phyloP scores from a whole-genome alignment of 116 monocot genomes.

The Cymodocea nodosa region DNA sequence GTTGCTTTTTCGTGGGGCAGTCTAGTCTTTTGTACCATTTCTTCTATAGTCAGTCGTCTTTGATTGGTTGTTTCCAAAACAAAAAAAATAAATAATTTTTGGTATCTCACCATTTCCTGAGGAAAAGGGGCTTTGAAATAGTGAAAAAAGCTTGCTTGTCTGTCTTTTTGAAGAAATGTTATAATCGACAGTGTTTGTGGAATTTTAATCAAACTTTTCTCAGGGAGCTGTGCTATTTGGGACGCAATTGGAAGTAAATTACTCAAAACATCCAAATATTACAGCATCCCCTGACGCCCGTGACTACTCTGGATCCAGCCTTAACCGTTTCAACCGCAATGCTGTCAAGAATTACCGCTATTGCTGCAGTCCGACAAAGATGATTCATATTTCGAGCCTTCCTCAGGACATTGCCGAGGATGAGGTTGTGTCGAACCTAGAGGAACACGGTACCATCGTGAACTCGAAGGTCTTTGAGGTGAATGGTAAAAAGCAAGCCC shows the following conservation, averaged over 20 bases:
- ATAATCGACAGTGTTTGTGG: too few relatives aligned
- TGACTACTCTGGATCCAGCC: slow-evolving; percentile 61
- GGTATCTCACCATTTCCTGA: background rate
- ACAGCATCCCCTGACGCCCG: slow-evolving; percentile 65
- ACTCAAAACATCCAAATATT: slow-evolving; percentile 82
- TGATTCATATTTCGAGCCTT: slow-evolving; percentile 78
- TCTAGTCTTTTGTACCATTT: too few relatives aligned
- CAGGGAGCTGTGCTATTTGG: slow-evolving; percentile 82
- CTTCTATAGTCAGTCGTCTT: too few relatives aligned
- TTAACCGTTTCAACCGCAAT: slow-evolving; percentile 90
- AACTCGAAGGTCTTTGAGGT: slow-evolving; percentile 73
- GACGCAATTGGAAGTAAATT: slow-evolving; percentile 80
- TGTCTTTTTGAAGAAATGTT: too few relatives aligned
- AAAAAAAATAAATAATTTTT: background rate
- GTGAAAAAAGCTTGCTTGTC: too few relatives aligned
- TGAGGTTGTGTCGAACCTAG: slow-evolving; percentile 52
- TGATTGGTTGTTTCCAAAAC: too few relatives aligned
- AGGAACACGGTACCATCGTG: slow-evolving; percentile 61
- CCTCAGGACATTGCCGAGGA: slow-evolving; percentile 76
- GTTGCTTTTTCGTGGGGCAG: too few relatives aligned
- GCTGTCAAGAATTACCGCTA: slow-evolving; percentile 82
- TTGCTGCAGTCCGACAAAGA: slow-evolving; percentile 79
- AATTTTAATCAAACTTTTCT: too few relatives aligned
- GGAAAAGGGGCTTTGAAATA: too few relatives aligned
- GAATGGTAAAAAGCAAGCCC: slow-evolving; percentile 85